These are phyloP conservation scores for Phytomonas sp. DNA, from an alignment of 208 protist species.

Conservation along the genomic window DNA sequence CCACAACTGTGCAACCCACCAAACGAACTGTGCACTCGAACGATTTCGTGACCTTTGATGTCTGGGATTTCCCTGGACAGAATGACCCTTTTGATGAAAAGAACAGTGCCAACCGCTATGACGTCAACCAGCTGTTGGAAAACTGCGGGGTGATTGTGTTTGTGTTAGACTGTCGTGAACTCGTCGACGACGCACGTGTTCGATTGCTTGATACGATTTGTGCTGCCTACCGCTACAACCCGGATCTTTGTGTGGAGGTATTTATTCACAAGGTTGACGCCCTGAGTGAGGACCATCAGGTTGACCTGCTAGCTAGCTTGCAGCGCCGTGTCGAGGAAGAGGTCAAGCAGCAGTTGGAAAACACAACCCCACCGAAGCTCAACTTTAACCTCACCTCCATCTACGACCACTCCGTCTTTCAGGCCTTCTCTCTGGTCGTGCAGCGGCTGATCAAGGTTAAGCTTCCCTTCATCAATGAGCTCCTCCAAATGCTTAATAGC, in stretches of 20 bases:
- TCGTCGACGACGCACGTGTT: slow-evolving; percentile 71
- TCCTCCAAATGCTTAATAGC: slow-evolving; percentile 82
- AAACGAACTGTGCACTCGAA: slow-evolving; percentile 73
- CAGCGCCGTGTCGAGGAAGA: slow-evolving; percentile 77
- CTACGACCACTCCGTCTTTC: slow-evolving; percentile 88
- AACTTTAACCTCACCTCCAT: slow-evolving; percentile 89
- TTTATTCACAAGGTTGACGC: slow-evolving; percentile 89
- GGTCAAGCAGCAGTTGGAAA: slow-evolving; percentile 68
- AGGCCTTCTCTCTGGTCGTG: slow-evolving; percentile 85
- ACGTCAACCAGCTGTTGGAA: slow-evolving; percentile 60
- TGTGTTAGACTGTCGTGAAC: slow-evolving; percentile 81
- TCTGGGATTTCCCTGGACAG: slow-evolving; percentile 89
- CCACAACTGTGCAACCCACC: slow-evolving; percentile 74
- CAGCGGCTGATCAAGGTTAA: slow-evolving; percentile 77
- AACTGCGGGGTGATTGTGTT: slow-evolving; percentile 87
- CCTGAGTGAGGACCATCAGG: slow-evolving; percentile 80
- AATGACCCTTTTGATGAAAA: slow-evolving; percentile 75
- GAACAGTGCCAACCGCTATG: slow-evolving; percentile 36
- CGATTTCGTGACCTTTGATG: slow-evolving; percentile 87
- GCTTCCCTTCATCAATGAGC: slow-evolving; percentile 71
- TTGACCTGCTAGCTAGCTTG: slow-evolving; percentile 66
- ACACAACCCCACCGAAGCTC: slow-evolving; percentile 39
- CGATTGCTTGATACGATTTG: slow-evolving; percentile 77
- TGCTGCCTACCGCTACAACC: slow-evolving; percentile 64
- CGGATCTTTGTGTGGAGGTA: slow-evolving; percentile 72